Conservation (phyloP, 768 basidiomycete species). For the Tylopilus rubrobrunneus region DNA sequence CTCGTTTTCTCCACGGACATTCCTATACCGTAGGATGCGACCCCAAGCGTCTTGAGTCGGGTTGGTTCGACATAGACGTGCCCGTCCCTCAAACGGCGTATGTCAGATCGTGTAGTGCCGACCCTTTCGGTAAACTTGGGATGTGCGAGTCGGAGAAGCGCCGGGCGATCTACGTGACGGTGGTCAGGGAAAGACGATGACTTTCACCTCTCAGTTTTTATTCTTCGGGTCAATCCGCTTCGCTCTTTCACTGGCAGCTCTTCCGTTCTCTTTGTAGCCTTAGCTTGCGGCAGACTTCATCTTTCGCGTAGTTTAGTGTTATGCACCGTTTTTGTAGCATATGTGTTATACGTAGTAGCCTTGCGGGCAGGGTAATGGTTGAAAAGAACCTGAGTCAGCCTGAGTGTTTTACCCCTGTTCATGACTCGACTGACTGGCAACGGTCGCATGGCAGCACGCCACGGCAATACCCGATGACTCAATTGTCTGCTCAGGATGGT, state of each 20-base stretch:
- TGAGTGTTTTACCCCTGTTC: too few species aligned
- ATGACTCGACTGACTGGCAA: neutral
- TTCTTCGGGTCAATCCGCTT: neutral
- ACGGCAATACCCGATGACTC: conserved; percentile 1
- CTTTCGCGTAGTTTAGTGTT: conserved; percentile 1
- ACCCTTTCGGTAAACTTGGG: neutral
- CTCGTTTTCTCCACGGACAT: conserved; percentile 3
- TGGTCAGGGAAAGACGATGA: conserved; percentile 36
- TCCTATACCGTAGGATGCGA: conserved; percentile 7
- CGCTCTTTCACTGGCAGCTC: neutral
- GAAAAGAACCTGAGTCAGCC: too few species aligned
- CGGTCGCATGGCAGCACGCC: neutral
- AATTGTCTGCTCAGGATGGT: neutral
- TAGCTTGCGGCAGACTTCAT: conserved; percentile 5
- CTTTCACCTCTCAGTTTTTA: neutral
- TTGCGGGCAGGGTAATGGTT: neutral
- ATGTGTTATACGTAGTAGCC: neutral
- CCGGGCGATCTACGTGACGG: conserved; percentile 41
- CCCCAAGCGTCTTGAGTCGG: neutral
- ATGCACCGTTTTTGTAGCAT: conserved; percentile 12
- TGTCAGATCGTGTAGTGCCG: neutral
- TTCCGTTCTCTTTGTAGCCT: conserved; percentile 17
- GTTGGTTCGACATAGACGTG: neutral
- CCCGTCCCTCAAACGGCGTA: conserved; percentile 6
- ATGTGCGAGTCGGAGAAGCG: neutral